Percentiles rank a stretch among this genome's conserved stretches.
These are phyloP conservation scores for Imleria badia DNA, from an alignment of 768 basidiomycete species.

Conservation along the genomic window DNA sequence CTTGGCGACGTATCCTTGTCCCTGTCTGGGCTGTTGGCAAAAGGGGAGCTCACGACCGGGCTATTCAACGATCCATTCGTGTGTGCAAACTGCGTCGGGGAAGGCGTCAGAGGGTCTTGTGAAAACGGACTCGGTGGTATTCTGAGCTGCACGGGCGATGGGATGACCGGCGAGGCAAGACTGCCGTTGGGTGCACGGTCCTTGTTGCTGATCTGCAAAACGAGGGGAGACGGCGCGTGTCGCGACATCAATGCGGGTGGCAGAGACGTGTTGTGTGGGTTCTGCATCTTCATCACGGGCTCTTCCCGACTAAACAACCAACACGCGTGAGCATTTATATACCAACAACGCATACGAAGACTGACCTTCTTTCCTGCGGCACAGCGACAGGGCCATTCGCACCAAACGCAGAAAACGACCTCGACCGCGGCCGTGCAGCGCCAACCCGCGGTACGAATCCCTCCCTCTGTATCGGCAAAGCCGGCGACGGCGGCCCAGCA, in stretches of 20 bases:
- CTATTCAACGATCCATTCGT: constrained; percentile 8
- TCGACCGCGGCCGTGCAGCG: constrained; percentile 53
- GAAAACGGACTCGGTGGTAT: constrained; percentile 40
- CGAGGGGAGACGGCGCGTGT: constrained; percentile 19
- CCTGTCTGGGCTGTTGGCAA: constrained; percentile 9
- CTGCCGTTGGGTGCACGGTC: constrained; percentile 1
- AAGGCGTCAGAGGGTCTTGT: constrained; percentile 18
- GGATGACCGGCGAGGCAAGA: constrained; percentile 12
- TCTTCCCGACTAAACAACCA: constrained; percentile 25
- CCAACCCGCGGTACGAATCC: constrained; percentile 63
- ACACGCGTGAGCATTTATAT: background rate
- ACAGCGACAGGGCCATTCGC: constrained; percentile 19
- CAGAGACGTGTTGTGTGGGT: constrained; percentile 6
- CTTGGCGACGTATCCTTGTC: constrained; percentile 25
- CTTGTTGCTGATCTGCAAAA: constrained; percentile 4
- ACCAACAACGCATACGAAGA: background rate
- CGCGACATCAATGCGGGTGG: constrained; percentile 25
- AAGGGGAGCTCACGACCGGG: constrained; percentile 12
- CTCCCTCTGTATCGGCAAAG: constrained; percentile 46
- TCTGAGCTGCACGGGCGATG: constrained; percentile 41
- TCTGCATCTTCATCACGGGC: constrained; percentile 10
- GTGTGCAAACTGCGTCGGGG: background rate
- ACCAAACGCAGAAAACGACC: constrained; percentile 77
- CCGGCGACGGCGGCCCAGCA: background rate
- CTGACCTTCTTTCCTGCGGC: constrained; percentile 20